Conservation (phyloP, 495 filamentous ascomycete species). For the Aspergillus avenaceus region DNA sequence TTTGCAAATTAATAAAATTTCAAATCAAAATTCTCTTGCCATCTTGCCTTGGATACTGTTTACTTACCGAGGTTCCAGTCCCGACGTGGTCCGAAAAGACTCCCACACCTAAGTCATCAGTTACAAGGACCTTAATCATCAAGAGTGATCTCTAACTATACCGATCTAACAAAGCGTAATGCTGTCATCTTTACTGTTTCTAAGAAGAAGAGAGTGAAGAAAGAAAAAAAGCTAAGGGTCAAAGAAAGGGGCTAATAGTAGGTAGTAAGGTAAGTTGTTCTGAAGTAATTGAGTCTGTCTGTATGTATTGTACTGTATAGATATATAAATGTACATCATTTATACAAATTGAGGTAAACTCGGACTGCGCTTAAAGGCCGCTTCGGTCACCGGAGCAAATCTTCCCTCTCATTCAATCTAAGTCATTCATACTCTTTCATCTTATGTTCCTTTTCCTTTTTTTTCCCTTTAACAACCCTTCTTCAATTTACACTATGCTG, state of each 20-base stretch:
- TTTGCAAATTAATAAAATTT: too few species aligned
- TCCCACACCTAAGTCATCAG: constrained; percentile 59
- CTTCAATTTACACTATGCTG: constrained; percentile 30
- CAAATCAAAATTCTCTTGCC: constrained; percentile 22
- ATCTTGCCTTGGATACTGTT: not conserved
- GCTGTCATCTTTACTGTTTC: constrained; percentile 45
- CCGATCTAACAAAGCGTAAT: constrained; percentile 59
- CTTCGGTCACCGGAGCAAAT: constrained; percentile 26
- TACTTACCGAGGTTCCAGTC: constrained; percentile 77
- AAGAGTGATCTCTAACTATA: constrained; percentile 22
- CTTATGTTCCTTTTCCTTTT: not conserved
- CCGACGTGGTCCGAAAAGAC: constrained; percentile 79
- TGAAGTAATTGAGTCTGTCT: too few species aligned
- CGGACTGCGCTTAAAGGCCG: constrained; percentile 33
- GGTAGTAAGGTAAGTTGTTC: too few species aligned
- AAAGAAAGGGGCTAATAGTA: too few species aligned
- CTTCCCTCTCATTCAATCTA: constrained; percentile 18
- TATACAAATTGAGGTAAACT: constrained; percentile 13
- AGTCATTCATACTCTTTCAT: not conserved
- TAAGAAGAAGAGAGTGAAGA: not conserved
- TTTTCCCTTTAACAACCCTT: constrained; percentile 5
- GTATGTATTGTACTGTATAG: too few species aligned
- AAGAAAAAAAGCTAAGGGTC: not conserved
- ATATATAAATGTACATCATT: too few species aligned
- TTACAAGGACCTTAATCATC: not conserved